Evolutionary conservation across 2,329 filamentous ascomycete genomes (phyloP).

Genomic region (Aciculosporium take): DNA sequence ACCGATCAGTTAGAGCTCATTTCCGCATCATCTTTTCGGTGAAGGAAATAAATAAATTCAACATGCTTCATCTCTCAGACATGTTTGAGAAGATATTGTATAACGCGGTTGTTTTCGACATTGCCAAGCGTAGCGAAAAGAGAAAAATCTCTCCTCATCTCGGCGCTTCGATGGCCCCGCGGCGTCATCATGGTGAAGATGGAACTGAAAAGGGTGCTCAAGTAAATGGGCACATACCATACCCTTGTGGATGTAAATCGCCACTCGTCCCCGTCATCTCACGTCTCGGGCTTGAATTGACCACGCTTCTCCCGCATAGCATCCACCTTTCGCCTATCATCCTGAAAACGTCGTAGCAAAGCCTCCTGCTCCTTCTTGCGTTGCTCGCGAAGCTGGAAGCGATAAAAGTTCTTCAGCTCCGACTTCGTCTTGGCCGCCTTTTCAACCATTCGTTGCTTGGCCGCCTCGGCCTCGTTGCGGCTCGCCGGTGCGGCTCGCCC

Average conservation of each 20-base stretch:
- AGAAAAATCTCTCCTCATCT: slow-evolving; percentile 6
- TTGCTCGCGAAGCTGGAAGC: slow-evolving; percentile 69
- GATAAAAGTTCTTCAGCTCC: slow-evolving; percentile 61
- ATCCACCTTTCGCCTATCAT: slow-evolving; percentile 57
- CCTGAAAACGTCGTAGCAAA: slow-evolving; percentile 57
- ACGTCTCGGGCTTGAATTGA: slow-evolving; percentile 41
- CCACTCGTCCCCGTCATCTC: slow-evolving; percentile 8
- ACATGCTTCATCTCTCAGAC: slow-evolving; percentile 30
- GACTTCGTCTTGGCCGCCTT: slow-evolving; percentile 47
- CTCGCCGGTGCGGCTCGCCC: slow-evolving; percentile 61
- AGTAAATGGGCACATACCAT: slow-evolving; percentile 1
- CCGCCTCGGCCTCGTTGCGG: slow-evolving; percentile 53
- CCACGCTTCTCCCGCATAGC: slow-evolving; percentile 56
- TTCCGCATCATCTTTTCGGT: too few species aligned
- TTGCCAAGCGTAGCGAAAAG: slow-evolving; percentile 13
- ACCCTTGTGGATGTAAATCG: not conserved
- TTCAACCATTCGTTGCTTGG: slow-evolving; percentile 44
- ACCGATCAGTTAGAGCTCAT: not conserved
- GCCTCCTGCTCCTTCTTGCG: slow-evolving; percentile 60
- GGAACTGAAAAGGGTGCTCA: not conserved
- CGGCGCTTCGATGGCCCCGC: slow-evolving; percentile 35
- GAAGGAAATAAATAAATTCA: not conserved
- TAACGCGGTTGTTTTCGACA: slow-evolving; percentile 52
- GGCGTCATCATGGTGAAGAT: slow-evolving; percentile 32
- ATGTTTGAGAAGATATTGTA: slow-evolving; percentile 49